Base-by-base conservation (phyloP, 2,329 filamentous ascomycete species). In the Diaporthe amygdali region DNA sequence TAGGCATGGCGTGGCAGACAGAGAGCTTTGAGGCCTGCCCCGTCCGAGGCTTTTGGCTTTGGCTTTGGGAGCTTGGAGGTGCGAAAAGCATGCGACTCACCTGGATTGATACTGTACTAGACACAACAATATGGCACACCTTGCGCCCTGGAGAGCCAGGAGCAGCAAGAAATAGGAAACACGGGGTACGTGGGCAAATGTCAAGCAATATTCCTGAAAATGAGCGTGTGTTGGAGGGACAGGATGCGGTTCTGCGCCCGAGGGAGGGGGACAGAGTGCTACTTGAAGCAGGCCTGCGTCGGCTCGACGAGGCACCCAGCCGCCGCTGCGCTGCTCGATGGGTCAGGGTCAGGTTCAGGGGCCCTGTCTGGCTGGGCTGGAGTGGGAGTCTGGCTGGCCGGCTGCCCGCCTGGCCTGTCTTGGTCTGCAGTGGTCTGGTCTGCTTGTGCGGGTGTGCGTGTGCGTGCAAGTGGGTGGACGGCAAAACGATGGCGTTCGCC, bases 111-210 rank as follows among this genome's bases (percentile, higher is more conserved):
- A 80, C 76, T 78, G 78, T 72, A 78, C 81, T 78, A 75, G 76
- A 74, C 77, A 80, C 76, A 79, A 79, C 72, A 78, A 81, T 78
- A 80, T 76, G 76, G 78, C 80, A 84, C 77, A 82, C 79, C 79
- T 79, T 81, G 82, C 80, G 80, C 79, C 83, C 84, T 84, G 83
- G 83, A 82, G 78, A 82, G 81, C 82, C 83, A 83, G 83, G 83
- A 80, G 80, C 82, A 81, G 78, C 81, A 82, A 78, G 78, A 76
- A 76, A 75, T 74, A 75, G 75, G 72, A 71, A 67, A 73, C 67
- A 49, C 47, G 54, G n/a, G 25, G 56, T 68, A 55, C 55, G 49
- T 68, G 69, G 52, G 46, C 54, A 55, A 68, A 63, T 39, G 30
- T 69, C 70, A 67, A 68, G 55, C 68, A 71, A 52, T 49, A 47